These are phyloP conservation scores for Articulospora tetracladia DNA, from an alignment of 495 filamentous ascomycete genomes.

Conservation along the genomic window DNA sequence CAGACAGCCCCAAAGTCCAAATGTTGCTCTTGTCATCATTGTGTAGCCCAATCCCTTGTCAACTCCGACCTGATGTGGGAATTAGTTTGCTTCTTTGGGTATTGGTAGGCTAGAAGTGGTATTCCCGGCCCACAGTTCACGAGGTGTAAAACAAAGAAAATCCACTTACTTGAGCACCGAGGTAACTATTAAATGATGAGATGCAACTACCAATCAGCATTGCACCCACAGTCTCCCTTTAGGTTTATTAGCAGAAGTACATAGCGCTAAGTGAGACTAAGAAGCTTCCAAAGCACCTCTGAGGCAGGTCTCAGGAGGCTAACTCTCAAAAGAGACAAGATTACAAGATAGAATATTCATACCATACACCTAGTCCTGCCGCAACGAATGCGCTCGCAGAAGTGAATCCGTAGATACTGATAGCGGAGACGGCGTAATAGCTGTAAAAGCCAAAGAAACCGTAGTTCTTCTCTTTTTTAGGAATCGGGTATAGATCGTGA, in stretches of 20 bases:
- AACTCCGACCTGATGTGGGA: neutral
- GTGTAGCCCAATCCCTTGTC: neutral
- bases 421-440: neutral
- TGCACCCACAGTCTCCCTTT: neutral
- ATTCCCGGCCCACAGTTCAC: too few relatives aligned
- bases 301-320: too few relatives aligned
- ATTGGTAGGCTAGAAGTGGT: too few relatives aligned
- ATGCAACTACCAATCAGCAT: neutral
- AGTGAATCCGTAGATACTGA: neutral
- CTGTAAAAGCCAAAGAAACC: neutral
- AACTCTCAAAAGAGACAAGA: too few relatives aligned
- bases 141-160: too few relatives aligned
- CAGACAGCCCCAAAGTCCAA: neutral
- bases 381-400: neutral
- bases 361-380: neutral
- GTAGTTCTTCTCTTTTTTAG: neutral
- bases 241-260: neutral
- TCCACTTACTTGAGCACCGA: neutral
- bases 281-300: too few relatives aligned
- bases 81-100: too few relatives aligned
- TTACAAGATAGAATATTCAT: too few relatives aligned
- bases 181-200: neutral
- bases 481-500: slow-evolving; percentile 1
- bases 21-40: neutral
- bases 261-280: neutral